Percentiles rank a stretch among this genome's conserved stretches.
phyloP scores from a whole-genome alignment of 495 filamentous ascomycete species.

The Beverwykella pulmonaria region DNA sequence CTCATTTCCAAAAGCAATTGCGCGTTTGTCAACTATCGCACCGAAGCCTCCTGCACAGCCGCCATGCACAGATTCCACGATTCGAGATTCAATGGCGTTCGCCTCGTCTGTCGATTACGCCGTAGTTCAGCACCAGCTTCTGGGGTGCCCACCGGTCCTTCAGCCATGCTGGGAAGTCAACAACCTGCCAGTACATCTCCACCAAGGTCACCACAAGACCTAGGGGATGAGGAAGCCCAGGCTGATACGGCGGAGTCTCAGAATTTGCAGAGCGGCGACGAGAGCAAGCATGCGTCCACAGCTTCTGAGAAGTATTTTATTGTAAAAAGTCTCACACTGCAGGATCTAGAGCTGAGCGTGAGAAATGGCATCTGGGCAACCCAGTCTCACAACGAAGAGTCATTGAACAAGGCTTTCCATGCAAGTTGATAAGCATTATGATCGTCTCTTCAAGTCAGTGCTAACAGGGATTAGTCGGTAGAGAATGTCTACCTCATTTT shows the following conservation, averaged over 20 bases:
- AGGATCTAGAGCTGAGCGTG: conserved; percentile 90
- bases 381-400: conserved; percentile 86
- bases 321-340: conserved; percentile 91
- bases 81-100: conserved; percentile 82
- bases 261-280: conserved; percentile 21
- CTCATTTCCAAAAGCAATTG: conserved; percentile 98
- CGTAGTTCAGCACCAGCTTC: conserved; percentile 54
- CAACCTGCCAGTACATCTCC: conserved; percentile 20
- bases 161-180: conserved; percentile 35
- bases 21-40: conserved; percentile 94
- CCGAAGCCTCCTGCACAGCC: conserved; percentile 72
- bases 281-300: conserved; percentile 19
- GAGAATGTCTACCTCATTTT: conserved; percentile 96
- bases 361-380: conserved; percentile 90
- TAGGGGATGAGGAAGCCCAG: conserved; percentile 31
- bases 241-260: conserved; percentile 19
- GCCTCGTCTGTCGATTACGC: conserved; percentile 87
- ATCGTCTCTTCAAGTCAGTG: neutral
- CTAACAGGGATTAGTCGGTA: conserved; percentile 57
- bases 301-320: conserved; percentile 80
- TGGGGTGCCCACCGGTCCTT: conserved; percentile 40
- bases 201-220: conserved; percentile 15
- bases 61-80: conserved; percentile 89
- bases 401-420: conserved; percentile 81
- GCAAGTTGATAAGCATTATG: conserved; percentile 52